Conservation (phyloP, 441 rosid species). For the Flueggea neowawraea region DNA sequence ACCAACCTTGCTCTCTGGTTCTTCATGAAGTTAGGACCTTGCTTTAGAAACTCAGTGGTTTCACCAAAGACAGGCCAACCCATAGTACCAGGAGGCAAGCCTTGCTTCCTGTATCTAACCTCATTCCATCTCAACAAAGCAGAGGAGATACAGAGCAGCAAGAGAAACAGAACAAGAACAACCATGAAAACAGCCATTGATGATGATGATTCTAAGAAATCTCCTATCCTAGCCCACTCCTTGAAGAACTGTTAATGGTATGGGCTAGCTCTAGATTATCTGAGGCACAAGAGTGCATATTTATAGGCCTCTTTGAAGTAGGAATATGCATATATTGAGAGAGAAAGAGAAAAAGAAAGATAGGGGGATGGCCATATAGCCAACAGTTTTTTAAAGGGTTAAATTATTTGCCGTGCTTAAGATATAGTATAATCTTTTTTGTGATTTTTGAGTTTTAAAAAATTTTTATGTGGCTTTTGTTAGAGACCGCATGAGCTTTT, state of each 20-base stretch:
- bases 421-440: too few relatives aligned
- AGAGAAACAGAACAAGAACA: slow-evolving; percentile 31
- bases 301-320: slow-evolving; percentile 11
- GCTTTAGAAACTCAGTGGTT: slow-evolving; percentile 88
- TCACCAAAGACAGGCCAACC: slow-evolving; percentile 98
- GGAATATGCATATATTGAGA: slow-evolving; percentile 8
- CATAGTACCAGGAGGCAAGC: slow-evolving; percentile 95
- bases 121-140: slow-evolving; percentile 81
- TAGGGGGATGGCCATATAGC: too few relatives aligned
- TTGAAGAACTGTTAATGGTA: slow-evolving; percentile 21
- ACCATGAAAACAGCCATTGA: slow-evolving; percentile 65
- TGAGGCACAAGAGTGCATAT: slow-evolving; percentile 23
- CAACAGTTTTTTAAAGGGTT: too few relatives aligned
- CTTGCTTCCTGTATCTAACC: slow-evolving; percentile 66
- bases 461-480: too few relatives aligned
- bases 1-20: slow-evolving; percentile 64
- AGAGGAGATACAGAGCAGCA: slow-evolving; percentile 53
- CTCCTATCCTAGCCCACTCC: slow-evolving; percentile 16
- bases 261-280: slow-evolving; percentile 26
- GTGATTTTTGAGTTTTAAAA: too few relatives aligned
- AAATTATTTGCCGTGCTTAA: too few relatives aligned
- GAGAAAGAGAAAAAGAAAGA: not conserved
- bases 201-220: slow-evolving; percentile 8
- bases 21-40: slow-evolving; percentile 95
- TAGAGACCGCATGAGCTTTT: too few relatives aligned